Evolutionary conservation across 352 stramenopile species (phyloP).

Genomic region (Phytopythium mirpurense): DNA sequence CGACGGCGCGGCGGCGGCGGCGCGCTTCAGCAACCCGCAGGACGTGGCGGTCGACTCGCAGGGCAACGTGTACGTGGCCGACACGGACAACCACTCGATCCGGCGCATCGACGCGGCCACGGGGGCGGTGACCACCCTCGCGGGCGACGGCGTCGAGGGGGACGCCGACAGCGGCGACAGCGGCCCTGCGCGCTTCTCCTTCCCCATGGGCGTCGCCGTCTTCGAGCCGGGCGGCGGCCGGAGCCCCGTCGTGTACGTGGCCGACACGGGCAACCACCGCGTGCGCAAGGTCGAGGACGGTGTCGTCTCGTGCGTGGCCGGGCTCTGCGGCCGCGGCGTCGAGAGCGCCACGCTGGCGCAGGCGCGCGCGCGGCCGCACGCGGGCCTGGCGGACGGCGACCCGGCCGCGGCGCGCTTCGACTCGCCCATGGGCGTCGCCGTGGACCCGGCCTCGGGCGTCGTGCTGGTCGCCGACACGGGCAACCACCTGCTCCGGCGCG

Average conservation of each 20-base stretch:
- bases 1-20: constrained; percentile 54
- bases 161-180: constrained; percentile 37
- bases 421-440: constrained; percentile 86
- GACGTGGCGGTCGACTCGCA: constrained; percentile 89
- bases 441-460: constrained; percentile 59
- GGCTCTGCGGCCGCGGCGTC: constrained; percentile 77
- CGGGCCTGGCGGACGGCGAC: constrained; percentile 88
- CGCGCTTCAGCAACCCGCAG: constrained; percentile 88
- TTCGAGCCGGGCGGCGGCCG: constrained; percentile 24
- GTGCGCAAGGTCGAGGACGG: constrained; percentile 65
- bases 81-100: constrained; percentile 94
- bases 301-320: constrained; percentile 84
- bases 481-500: constrained; percentile 91
- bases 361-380: constrained; percentile 47
- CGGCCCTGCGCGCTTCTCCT: constrained; percentile 51
- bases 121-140: constrained; percentile 44
- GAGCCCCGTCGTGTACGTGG: constrained; percentile 52
- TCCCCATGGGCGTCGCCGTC: constrained; percentile 61
- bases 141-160: constrained; percentile 43
- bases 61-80: constrained; percentile 92
- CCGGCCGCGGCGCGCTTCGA: constrained; percentile 84
- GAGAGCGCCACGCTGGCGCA: constrained; percentile 40
- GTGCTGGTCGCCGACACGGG: constrained; percentile 95
- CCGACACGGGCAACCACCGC: constrained; percentile 81
- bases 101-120: constrained; percentile 60